Percentiles rank a stretch among this genome's conserved stretches.
Conservation (phyloP, 495 filamentous ascomycete species). For the Lasiosphaeria ovina region DNA sequence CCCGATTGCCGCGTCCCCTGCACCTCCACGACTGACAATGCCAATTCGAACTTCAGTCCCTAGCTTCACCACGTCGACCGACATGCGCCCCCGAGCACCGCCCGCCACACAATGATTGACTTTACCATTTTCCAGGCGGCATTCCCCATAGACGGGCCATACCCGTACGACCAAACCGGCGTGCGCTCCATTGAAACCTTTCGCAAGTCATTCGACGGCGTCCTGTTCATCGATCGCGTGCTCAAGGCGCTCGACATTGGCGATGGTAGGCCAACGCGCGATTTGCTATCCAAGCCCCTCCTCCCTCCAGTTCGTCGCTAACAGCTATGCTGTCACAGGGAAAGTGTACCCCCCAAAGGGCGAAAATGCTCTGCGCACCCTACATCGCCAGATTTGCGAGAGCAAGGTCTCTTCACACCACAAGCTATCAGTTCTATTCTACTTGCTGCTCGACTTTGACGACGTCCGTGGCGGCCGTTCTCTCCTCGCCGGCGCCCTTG, state of each 20-base stretch:
- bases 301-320: neutral
- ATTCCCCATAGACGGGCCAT: conserved; percentile 62
- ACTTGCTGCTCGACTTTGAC: conserved; percentile 73
- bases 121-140: conserved; percentile 58
- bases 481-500: conserved; percentile 54
- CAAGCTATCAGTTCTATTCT: conserved; percentile 76
- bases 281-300: neutral
- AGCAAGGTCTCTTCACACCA: conserved; percentile 61
- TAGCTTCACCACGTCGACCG: neutral
- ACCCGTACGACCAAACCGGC: conserved; percentile 57
- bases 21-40: neutral
- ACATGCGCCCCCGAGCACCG: neutral
- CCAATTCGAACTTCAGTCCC: neutral
- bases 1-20: neutral
- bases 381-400: conserved; percentile 62
- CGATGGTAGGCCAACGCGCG: conserved; percentile 50
- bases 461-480: conserved; percentile 40
- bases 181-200: conserved; percentile 59
- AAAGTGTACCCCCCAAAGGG: conserved; percentile 69
- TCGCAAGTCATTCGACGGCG: conserved; percentile 61
- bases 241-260: conserved; percentile 67
- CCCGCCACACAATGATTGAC: conserved; percentile 37
- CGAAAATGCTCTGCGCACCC: conserved; percentile 59
- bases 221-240: conserved; percentile 72
- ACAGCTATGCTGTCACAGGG: conserved; percentile 33